phyloP scores from a whole-genome alignment of 768 basidiomycete genomes.

The Sutorius australiensis region DNA sequence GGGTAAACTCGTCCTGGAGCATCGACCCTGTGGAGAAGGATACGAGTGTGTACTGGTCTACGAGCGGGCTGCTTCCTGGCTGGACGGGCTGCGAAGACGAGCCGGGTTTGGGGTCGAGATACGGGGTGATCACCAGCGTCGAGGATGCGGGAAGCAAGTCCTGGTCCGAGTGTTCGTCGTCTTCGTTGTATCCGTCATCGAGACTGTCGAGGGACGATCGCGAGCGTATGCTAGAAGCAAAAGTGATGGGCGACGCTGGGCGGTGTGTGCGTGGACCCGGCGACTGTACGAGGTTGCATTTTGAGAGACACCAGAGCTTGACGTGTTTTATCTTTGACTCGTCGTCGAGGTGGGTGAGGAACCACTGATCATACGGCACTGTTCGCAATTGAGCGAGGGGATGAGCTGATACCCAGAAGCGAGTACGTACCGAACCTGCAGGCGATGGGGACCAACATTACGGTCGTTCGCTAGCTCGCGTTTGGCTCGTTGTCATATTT shows the following conservation, averaged over 20 bases:
- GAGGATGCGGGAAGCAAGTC: slow-evolving; percentile 8
- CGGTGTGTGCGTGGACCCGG: slow-evolving; percentile 31
- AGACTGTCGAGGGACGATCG: slow-evolving; percentile 23
- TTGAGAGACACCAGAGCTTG: slow-evolving; percentile 60
- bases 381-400: background rate
- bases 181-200: slow-evolving; percentile 28
- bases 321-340: slow-evolving; percentile 58
- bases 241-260: slow-evolving; percentile 66
- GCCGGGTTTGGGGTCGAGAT: slow-evolving; percentile 4
- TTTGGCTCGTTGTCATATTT: background rate
- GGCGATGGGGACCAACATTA: slow-evolving; percentile 40
- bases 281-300: slow-evolving; percentile 43
- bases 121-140: slow-evolving; percentile 7
- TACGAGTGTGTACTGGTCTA: slow-evolving; percentile 47
- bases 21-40: slow-evolving; percentile 68
- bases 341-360: slow-evolving; percentile 63
- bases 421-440: slow-evolving; percentile 53
- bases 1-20: slow-evolving; percentile 60
- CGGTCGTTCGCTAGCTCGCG: too few species aligned
- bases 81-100: slow-evolving; percentile 7
- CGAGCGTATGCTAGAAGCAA: slow-evolving; percentile 38
- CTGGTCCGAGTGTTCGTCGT: slow-evolving; percentile 33
- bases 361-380: slow-evolving; percentile 78
- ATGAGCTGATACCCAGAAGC: background rate
- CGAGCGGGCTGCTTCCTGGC: slow-evolving; percentile 18